Percentiles rank a stretch among this genome's conserved stretches.
These are phyloP conservation scores for Tubosaeta sp. DNA, from an alignment of 768 basidiomycete species.

Conservation along the genomic window DNA sequence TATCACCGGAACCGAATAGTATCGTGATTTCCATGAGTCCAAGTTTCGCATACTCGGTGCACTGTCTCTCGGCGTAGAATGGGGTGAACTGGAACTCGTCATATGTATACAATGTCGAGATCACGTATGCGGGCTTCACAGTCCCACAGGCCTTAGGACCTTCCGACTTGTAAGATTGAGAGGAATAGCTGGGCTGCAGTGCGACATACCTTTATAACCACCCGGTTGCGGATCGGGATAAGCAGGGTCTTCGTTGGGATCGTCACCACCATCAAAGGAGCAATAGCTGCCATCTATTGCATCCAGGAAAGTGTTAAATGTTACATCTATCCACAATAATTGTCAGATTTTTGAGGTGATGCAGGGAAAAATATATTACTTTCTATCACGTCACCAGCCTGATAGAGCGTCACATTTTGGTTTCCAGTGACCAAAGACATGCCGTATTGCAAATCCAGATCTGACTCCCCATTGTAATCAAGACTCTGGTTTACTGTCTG, in stretches of 20 bases:
- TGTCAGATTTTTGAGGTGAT: neutral
- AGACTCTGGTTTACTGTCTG: constrained; percentile 21
- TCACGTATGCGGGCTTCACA: constrained; percentile 35
- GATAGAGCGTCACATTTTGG: constrained; percentile 32
- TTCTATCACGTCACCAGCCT: constrained; percentile 32
- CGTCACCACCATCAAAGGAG: constrained; percentile 35
- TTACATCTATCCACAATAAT: constrained; percentile 13
- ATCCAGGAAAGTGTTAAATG: constrained; percentile 34
- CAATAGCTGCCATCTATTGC: constrained; percentile 34
- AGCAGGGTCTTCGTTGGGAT: constrained; percentile 21
- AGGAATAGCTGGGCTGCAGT: neutral
- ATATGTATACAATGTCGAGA: constrained; percentile 41
- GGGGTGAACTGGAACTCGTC: constrained; percentile 35
- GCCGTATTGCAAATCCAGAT: constrained; percentile 30
- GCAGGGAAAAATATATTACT: neutral
- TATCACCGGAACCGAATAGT: constrained; percentile 30
- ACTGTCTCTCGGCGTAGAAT: constrained; percentile 39
- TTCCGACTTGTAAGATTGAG: neutral
- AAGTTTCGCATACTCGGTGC: constrained; percentile 45
- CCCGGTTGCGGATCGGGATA: constrained; percentile 24
- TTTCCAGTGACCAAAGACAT: constrained; percentile 24
- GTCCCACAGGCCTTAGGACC: constrained; percentile 34
- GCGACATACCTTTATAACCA: constrained; percentile 17
- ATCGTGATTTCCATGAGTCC: constrained; percentile 36
- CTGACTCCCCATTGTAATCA: constrained; percentile 26